Percentiles rank a stretch among this genome's conserved stretches.
Conservation (phyloP, 2,329 filamentous ascomycete genomes). For the Penicillium frequentans region DNA sequence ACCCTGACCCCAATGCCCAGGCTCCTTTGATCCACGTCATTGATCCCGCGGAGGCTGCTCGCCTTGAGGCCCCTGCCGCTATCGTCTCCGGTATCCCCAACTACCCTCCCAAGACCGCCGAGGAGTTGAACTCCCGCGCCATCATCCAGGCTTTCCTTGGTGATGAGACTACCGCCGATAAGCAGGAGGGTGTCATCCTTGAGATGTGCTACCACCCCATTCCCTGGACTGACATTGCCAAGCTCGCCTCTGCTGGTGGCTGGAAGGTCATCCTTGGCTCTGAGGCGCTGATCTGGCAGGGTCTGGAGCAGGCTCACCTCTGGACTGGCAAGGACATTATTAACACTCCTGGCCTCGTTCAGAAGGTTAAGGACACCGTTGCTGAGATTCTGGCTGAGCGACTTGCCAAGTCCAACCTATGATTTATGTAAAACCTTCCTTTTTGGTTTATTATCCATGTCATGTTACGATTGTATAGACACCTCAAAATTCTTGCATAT, state of each 20-base stretch:
- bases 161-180: conserved; percentile 9
- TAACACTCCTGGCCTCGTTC: conserved; percentile 56
- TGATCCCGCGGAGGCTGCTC: conserved; percentile 59
- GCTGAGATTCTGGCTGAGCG: conserved; percentile 48
- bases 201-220: conserved; percentile 83
- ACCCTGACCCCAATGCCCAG: conserved; percentile 32
- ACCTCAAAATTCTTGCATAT: conserved; percentile 24
- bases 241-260: conserved; percentile 59
- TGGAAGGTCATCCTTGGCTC: conserved; percentile 77
- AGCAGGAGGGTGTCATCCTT: conserved; percentile 66
- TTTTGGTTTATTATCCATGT: conserved; percentile 10
- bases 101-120: conserved; percentile 65
- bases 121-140: conserved; percentile 61
- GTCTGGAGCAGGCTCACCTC: conserved; percentile 62
- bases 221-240: conserved; percentile 66
- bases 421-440: conserved; percentile 8
- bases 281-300: conserved; percentile 76
- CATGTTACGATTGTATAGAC: conserved; percentile 22
- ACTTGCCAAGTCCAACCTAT: conserved; percentile 26
- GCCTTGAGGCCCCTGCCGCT: conserved; percentile 61
- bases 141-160: conserved; percentile 48
- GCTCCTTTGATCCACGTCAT: conserved; percentile 59
- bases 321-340: conserved; percentile 65
- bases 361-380: conserved; percentile 58
- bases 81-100: conserved; percentile 76